Percentiles rank a stretch among this genome's conserved stretches.
Evolutionary conservation across 192 early-diverging fungal genomes (phyloP).

Genomic region (Haplosporangium gracile): DNA sequence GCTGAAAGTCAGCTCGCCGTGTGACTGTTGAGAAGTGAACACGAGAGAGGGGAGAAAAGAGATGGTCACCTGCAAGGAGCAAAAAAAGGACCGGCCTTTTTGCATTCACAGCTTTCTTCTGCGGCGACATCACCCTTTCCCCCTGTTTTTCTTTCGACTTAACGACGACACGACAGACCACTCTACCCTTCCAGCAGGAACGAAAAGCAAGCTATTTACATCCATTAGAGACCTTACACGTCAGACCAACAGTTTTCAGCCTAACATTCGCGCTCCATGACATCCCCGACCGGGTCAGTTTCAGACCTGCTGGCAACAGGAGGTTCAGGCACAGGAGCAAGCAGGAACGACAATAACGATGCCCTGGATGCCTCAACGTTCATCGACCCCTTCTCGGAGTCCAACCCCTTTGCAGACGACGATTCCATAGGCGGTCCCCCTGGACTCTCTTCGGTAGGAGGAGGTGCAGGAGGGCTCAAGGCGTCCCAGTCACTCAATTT

Average conservation of each 20-base stretch:
- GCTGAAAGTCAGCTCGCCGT: not conserved
- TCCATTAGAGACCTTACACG: too few species aligned
- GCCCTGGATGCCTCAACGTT: slow-evolving; percentile 47
- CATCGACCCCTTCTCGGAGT: slow-evolving; percentile 52
- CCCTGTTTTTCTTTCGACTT: too few species aligned
- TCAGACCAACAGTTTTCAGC: not conserved
- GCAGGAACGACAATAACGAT: not conserved
- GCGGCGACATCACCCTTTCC: not conserved
- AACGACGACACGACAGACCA: too few species aligned
- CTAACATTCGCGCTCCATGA: slow-evolving; percentile 11
- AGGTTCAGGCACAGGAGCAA: slow-evolving; percentile 3
- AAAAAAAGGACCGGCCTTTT: not conserved
- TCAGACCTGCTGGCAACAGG: slow-evolving; percentile 42
- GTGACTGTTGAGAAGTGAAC: slow-evolving; percentile 1
- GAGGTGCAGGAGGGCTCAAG: not conserved
- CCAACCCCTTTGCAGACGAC: slow-evolving; percentile 49
- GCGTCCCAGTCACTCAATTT: slow-evolving; percentile 44
- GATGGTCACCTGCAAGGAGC: not conserved
- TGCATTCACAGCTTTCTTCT: not conserved
- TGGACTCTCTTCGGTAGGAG: slow-evolving; percentile 1
- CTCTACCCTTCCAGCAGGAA: too few species aligned
- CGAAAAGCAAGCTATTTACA: too few species aligned
- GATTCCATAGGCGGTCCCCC: slow-evolving; percentile 16
- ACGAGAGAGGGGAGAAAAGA: not conserved
- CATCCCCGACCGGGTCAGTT: slow-evolving; percentile 39